Conservation (phyloP, 345 rosid genomes). For the Camelina sativa region DNA sequence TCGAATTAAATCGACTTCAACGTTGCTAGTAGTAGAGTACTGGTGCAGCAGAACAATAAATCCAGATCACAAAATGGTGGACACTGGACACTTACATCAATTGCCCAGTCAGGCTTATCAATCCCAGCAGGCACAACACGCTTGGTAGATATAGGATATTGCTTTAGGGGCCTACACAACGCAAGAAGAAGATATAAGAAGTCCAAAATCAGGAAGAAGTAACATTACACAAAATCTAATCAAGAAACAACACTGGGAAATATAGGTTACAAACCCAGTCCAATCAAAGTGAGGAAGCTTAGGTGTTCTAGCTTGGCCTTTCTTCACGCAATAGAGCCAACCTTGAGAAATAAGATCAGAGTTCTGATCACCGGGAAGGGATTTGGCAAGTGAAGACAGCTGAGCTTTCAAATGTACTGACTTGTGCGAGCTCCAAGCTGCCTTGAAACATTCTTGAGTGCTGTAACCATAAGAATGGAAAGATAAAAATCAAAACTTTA, state of each 20-base stretch:
- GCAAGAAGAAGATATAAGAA: conserved; percentile 23
- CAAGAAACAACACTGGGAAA: neutral
- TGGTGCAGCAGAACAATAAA: conserved; percentile 11
- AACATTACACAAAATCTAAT: neutral
- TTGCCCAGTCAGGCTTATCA: conserved; percentile 88
- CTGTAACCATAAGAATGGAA: conserved; percentile 41
- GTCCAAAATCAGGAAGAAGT: neutral
- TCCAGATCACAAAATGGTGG: neutral
- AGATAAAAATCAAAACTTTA: conserved; percentile 1
- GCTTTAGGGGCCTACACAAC: conserved; percentile 68
- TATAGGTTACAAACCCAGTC: conserved; percentile 72
- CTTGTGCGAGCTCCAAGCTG: conserved; percentile 92
- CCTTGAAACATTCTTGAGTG: conserved; percentile 95
- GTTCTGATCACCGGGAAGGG: conserved; percentile 48
- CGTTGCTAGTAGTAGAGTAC: neutral
- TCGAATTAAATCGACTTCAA: neutral
- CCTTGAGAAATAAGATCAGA: conserved; percentile 57
- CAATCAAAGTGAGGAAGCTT: conserved; percentile 85
- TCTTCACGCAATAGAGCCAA: conserved; percentile 80
- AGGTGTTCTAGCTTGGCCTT: conserved; percentile 67
- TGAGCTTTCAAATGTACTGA: conserved; percentile 79
- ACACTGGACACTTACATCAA: conserved; percentile 71
- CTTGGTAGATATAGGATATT: conserved; percentile 73
- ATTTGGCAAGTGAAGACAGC: conserved; percentile 54
- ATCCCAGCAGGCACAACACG: conserved; percentile 69